A percentile compares a stretch with the other conserved stretches of the same genome.
These are phyloP conservation scores for Trifolium repens DNA, from an alignment of 306 rosid species.

Conservation along the genomic window DNA sequence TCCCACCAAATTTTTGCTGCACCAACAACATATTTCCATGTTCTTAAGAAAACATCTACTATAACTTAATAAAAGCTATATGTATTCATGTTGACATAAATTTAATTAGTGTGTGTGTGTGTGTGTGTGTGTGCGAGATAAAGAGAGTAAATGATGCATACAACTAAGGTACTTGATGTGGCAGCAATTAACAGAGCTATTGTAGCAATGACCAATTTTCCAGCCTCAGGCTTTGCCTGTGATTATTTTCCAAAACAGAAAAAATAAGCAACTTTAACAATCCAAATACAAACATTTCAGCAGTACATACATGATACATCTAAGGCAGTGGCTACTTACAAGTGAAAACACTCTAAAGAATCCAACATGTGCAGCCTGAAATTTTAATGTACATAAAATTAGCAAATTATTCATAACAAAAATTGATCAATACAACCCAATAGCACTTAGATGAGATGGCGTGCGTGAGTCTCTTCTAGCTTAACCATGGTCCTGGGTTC, in stretches of 20 bases:
- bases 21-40: constrained; percentile 38
- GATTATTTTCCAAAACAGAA: constrained; percentile 11
- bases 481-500: too few relatives aligned
- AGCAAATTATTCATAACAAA: constrained; percentile 12
- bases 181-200: constrained; percentile 73
- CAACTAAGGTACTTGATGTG: constrained; percentile 70
- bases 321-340: constrained; percentile 56
- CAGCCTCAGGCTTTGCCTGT: constrained; percentile 75
- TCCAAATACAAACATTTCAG: constrained; percentile 17
- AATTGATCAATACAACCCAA: too few relatives aligned
- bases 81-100: neutral
- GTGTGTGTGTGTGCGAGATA: neutral
- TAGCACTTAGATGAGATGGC: too few relatives aligned
- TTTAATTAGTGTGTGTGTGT: neutral
- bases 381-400: constrained; percentile 38
- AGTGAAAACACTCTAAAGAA: constrained; percentile 62
- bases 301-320: constrained; percentile 1
- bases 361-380: constrained; percentile 74
- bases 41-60: constrained; percentile 38
- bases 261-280: constrained; percentile 7
- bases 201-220: constrained; percentile 62
- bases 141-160: constrained; percentile 45
- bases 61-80: constrained; percentile 25
- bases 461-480: too few relatives aligned
- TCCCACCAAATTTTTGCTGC: constrained; percentile 79